Percentiles rank a stretch among this genome's conserved stretches.
These are phyloP conservation scores for Beta vulgaris DNA, from an alignment of 148 eudicot genomes.

Conservation along the genomic window DNA sequence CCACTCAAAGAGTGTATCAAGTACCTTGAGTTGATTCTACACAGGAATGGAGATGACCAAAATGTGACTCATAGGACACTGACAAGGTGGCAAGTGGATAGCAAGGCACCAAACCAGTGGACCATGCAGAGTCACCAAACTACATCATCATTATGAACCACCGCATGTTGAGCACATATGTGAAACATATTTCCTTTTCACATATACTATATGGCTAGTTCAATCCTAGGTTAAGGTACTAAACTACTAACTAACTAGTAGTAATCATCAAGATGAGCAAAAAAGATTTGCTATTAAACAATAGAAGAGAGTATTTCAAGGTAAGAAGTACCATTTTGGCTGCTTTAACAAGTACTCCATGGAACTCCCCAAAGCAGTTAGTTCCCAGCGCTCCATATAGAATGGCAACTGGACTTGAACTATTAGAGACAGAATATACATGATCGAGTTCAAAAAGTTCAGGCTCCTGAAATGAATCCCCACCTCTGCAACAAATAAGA, in stretches of 20 bases:
- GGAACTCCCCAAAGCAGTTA: slow-evolving; percentile 77
- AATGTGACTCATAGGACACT: too few species aligned
- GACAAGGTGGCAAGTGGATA: too few species aligned
- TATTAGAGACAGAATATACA: slow-evolving; percentile 55
- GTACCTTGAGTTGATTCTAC: too few species aligned
- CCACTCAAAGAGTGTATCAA: too few species aligned
- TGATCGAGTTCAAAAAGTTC: slow-evolving; percentile 92
- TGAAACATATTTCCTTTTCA: not conserved
- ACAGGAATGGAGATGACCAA: too few species aligned
- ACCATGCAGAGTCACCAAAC: not conserved
- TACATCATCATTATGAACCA: not conserved
- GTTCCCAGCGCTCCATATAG: slow-evolving; percentile 96
- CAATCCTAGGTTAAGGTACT: not conserved
- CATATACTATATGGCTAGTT: not conserved
- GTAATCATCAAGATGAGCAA: not conserved
- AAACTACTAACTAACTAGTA: not conserved
- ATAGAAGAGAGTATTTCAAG: not conserved
- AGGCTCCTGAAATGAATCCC: slow-evolving; percentile 72
- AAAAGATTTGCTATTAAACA: not conserved
- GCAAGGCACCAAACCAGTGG: too few species aligned
- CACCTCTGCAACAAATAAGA: slow-evolving; percentile 35
- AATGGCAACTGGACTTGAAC: slow-evolving; percentile 73
- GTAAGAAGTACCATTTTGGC: slow-evolving; percentile 62
- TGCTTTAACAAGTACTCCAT: slow-evolving; percentile 60
- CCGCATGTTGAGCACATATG: not conserved